Conservation (phyloP, 257 asterid genomes). For the Solanum tacnaense region DNA sequence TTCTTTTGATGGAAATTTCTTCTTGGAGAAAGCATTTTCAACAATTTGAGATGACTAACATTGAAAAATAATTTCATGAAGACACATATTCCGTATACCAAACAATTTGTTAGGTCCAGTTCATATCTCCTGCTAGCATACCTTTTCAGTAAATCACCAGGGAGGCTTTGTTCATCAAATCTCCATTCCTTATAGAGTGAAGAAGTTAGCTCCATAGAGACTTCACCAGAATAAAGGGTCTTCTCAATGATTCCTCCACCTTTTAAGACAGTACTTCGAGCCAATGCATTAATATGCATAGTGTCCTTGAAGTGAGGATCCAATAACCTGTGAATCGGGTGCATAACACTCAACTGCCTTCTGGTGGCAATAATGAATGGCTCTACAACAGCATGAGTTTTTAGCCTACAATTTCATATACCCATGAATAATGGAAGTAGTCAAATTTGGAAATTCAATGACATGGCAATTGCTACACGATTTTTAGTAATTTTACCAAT, state of each 20-base stretch:
- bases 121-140: conserved; percentile 1
- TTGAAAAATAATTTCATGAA: neutral
- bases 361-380: conserved; percentile 45
- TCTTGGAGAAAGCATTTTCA: neutral
- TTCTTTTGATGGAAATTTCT: neutral
- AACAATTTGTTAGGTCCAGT: neutral
- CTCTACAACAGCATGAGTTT: conserved; percentile 42
- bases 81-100: neutral
- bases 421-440: neutral
- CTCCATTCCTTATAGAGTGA: conserved; percentile 37
- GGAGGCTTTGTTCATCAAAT: conserved; percentile 48
- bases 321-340: conserved; percentile 35
- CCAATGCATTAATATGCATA: conserved; percentile 34
- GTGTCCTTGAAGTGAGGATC: conserved; percentile 39
- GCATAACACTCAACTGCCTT: conserved; percentile 38
- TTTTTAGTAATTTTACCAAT: conserved; percentile 24
- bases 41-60: neutral
- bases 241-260: conserved; percentile 44
- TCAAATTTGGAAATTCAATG: neutral
- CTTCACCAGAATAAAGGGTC: conserved; percentile 22
- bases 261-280: conserved; percentile 23
- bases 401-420: conserved; percentile 19
- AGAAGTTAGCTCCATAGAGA: conserved; percentile 37
- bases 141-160: conserved; percentile 39
- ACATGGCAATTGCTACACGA: neutral